A percentile compares a stretch with the other conserved stretches of the same genome.
These are phyloP conservation scores for Cutaneotrichosporon spelunceum DNA, from an alignment of 1,284 basidiomycete species.

Conservation along the genomic window DNA sequence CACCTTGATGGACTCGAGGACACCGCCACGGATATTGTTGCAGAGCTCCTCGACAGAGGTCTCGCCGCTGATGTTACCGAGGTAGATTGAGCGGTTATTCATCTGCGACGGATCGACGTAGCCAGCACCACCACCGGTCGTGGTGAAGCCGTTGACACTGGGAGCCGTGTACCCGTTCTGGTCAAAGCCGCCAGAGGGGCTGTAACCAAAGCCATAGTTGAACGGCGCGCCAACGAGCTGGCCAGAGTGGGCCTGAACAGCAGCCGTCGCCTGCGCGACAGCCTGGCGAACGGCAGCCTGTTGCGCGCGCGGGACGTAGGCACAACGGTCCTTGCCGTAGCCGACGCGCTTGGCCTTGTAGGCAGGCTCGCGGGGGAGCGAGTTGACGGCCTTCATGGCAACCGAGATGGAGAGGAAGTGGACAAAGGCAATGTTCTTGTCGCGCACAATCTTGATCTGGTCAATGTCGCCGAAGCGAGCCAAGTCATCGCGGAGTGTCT, in stretches of 20 bases:
- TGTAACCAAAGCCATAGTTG: conserved; percentile 28
- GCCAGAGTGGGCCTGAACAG: conserved; percentile 46
- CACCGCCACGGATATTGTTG: conserved; percentile 87
- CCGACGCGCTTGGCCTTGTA: conserved; percentile 94
- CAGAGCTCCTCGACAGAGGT: conserved; percentile 87
- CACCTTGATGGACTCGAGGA: conserved; percentile 24
- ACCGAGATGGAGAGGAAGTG: conserved; percentile 90
- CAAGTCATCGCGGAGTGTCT: conserved; percentile 76
- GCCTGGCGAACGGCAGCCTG: conserved; percentile 52
- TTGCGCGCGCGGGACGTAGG: conserved; percentile 62
- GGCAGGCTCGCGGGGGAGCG: conserved; percentile 76
- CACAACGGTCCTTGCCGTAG: conserved; percentile 90
- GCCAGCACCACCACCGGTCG: conserved; percentile 12
- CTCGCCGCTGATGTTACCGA: conserved; percentile 91
- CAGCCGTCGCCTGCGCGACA: conserved; percentile 60
- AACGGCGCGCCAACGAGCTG: conserved; percentile 34
- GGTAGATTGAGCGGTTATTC: conserved; percentile 78
- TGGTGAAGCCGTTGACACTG: conserved; percentile 11
- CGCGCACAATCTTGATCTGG: conserved; percentile 94
- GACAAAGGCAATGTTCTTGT: conserved; percentile 96
- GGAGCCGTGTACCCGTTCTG: conserved; percentile 8
- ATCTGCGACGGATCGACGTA: conserved; percentile 17
- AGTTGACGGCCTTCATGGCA: conserved; percentile 89
- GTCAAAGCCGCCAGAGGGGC: conserved; percentile 8
- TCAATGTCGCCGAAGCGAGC: conserved; percentile 90